Percentiles rank a stretch among this genome's conserved stretches.
Conservation (phyloP, 495 filamentous ascomycete species). For the Baudoinia panamericana region DNA sequence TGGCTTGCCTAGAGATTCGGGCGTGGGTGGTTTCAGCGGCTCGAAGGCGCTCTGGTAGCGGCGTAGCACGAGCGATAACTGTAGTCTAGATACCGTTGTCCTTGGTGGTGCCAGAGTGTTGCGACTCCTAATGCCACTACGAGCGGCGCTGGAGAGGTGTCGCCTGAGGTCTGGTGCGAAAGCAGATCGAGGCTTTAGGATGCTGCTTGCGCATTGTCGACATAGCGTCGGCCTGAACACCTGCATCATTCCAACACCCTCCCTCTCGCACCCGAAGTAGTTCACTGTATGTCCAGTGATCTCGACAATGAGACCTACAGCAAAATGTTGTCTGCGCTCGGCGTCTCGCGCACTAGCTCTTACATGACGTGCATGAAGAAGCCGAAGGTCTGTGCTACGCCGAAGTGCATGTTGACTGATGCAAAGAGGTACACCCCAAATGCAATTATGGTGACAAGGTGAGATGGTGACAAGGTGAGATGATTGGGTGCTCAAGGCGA, state of each 20-base stretch:
- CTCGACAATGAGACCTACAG: too few species aligned
- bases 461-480: too few species aligned
- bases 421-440: too few species aligned
- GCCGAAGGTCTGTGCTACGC: too few species aligned
- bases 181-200: conserved; percentile 12
- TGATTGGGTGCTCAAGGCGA: too few species aligned
- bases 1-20: conserved; percentile 63
- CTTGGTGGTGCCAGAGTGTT: background rate
- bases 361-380: too few species aligned
- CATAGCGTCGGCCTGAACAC: conserved; percentile 6
- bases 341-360: too few species aligned
- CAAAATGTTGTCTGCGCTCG: too few species aligned
- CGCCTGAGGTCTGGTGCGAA: conserved; percentile 9
- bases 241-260: conserved; percentile 1
- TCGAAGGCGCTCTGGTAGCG: conserved; percentile 20
- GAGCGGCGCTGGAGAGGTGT: background rate
- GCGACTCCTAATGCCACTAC: conserved; percentile 1
- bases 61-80: background rate
- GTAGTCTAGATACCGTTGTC: background rate
- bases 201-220: conserved; percentile 17
- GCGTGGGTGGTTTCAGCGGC: conserved; percentile 59
- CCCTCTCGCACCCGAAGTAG: background rate
- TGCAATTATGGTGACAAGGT: too few species aligned
- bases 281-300: too few species aligned
- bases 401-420: too few species aligned